These are phyloP conservation scores for Debaryomyces robertsiae DNA, from an alignment of 1,139 yeast genomes.

Conservation along the genomic window DNA sequence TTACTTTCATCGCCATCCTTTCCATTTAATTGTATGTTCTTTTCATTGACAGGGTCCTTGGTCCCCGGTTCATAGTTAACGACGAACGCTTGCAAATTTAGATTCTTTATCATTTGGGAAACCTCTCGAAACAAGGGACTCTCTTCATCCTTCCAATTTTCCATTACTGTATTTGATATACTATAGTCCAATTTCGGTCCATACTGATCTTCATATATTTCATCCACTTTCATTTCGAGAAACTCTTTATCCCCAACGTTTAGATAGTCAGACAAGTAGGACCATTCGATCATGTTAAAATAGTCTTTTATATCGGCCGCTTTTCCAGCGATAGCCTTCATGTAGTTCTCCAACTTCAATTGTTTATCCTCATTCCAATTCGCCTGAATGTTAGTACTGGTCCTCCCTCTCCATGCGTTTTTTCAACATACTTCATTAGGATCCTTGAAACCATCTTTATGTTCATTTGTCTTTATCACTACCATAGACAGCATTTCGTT, in stretches of 20 bases:
- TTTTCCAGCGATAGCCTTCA: conserved; percentile 8
- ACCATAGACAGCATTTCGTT: conserved; percentile 12
- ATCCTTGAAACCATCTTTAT: conserved; percentile 3
- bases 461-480: conserved; percentile 9
- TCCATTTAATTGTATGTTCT: not conserved
- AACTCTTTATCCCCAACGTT: conserved; percentile 22
- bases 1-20: not conserved
- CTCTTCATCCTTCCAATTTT: conserved; percentile 21
- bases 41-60: not conserved
- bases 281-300: conserved; percentile 25
- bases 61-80: not conserved
- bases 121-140: conserved; percentile 24
- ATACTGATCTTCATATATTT: conserved; percentile 22
- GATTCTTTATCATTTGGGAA: conserved; percentile 19
- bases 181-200: not conserved
- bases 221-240: conserved; percentile 26
- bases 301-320: conserved; percentile 13
- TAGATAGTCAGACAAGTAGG: conserved; percentile 16
- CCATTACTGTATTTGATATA: conserved; percentile 5
- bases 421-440: conserved; percentile 8
- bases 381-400: conserved; percentile 14
- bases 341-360: conserved; percentile 19
- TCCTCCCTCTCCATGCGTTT: not conserved
- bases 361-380: conserved; percentile 26
- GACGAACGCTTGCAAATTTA: conserved; percentile 15